phyloP scores from a whole-genome alignment of 257 asterid species.

The Euphrasia confusa region DNA sequence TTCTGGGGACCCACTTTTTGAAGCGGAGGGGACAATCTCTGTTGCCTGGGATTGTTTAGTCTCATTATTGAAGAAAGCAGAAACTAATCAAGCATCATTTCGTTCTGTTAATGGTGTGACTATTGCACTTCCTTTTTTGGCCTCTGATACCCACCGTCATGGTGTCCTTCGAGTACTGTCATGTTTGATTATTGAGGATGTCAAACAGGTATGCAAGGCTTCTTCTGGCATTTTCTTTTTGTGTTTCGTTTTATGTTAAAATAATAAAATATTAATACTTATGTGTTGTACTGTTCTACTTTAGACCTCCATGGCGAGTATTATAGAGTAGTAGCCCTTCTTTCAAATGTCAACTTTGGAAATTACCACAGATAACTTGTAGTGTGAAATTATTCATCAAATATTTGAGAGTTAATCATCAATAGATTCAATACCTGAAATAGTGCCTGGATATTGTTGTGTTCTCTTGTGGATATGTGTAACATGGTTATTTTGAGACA shows the following conservation, averaged over 20 bases:
- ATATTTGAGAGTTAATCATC: conserved; percentile 12
- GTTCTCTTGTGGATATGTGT: conserved; percentile 1
- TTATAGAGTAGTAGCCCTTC: conserved; percentile 7
- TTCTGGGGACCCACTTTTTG: conserved; percentile 79
- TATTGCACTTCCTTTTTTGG: conserved; percentile 78
- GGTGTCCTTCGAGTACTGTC: conserved; percentile 90
- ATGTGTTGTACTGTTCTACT: background rate
- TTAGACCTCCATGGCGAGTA: conserved; percentile 8
- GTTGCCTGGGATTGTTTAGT: conserved; percentile 95
- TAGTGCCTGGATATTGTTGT: conserved; percentile 16
- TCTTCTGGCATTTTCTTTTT: conserved; percentile 3
- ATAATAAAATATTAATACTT: too few species aligned
- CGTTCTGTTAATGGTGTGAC: conserved; percentile 82
- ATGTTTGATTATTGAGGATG: conserved; percentile 88
- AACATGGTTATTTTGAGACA: conserved; percentile 12
- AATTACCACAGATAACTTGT: conserved; percentile 18
- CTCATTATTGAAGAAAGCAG: conserved; percentile 84
- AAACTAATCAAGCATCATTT: conserved; percentile 78
- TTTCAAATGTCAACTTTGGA: conserved; percentile 16
- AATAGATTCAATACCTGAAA: conserved; percentile 14
- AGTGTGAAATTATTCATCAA: conserved; percentile 10
- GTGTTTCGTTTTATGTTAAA: background rate
- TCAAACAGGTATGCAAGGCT: conserved; percentile 55
- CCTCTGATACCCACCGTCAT: conserved; percentile 75
- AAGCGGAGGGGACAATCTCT: conserved; percentile 61